Evolutionary conservation across 306 rosid genomes (phyloP), one percentile per base, ranked within the genome.

Genomic region (Prosopis cineraria): DNA sequence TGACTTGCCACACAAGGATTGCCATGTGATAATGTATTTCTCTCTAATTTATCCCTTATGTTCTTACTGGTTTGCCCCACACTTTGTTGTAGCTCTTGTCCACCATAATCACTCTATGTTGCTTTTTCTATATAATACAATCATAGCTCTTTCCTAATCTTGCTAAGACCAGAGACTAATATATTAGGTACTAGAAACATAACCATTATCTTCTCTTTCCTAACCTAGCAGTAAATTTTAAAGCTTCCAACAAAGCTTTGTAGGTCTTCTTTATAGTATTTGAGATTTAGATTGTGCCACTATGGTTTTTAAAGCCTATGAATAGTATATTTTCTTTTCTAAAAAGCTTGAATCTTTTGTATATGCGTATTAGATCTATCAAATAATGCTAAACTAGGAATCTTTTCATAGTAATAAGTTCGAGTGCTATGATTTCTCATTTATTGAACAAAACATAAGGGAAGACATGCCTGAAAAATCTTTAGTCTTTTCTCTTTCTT

Each of bases 381-480:
- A n/a, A n/a, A n/a, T n/a, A n/a, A n/a, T n/a, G 17, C 62, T 2
- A 55, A 5, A 55, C 30, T 55, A 13, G 44, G 25, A 73, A 73
- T 48, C 62, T 19, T 68, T 44, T 55, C 1, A 6, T 16, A 11
- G n/a, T 4, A 11, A 3, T 13, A 44, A 30, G 19, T 0, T 4
- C 41, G 36, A n/a, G 11, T 14, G 30, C 67, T 60, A 3, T 10
- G 33, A 50, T 50, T 50, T 50, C 56, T 50, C 1, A 9, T 1
- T 9, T 9, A 8, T 50, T n/a, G 24, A 50, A 25, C 17, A 10
- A 16, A 3, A 24, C 31, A 56, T 12, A 62, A 34, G 39, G 40
- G 19, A 31, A 40, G 43, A n/a, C 8, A 50, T 40, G 34, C 43
- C 22, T 31, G 70, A 77, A 74, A 74, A 56, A 75, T 58, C 3